Evolutionary conservation across 148 eudicot species (phyloP).

Genomic region (Dysphania ambrosioides): DNA sequence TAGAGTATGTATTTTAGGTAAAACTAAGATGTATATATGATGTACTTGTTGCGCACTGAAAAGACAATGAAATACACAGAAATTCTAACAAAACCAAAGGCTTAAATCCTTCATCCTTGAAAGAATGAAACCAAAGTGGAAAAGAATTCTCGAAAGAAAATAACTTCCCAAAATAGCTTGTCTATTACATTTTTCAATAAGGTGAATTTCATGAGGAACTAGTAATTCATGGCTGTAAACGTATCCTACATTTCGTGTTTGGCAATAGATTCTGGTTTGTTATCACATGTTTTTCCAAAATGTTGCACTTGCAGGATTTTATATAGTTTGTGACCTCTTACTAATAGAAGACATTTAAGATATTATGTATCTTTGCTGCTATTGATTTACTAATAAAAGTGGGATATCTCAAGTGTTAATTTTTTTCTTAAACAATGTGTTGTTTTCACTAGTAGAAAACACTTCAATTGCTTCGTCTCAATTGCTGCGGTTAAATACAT

Average conservation of each 20-base stretch:
- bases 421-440: background rate
- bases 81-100: too few species aligned
- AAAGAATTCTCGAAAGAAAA: background rate
- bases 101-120: too few species aligned
- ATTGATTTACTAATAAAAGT: background rate
- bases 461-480: too few species aligned
- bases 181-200: background rate
- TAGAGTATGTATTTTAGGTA: too few species aligned
- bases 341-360: background rate
- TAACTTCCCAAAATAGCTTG: background rate
- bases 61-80: too few species aligned
- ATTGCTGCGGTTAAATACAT: too few species aligned
- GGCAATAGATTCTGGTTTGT: background rate
- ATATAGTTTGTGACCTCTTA: background rate
- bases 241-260: background rate
- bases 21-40: too few species aligned
- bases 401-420: background rate
- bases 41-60: too few species aligned
- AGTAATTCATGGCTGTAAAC: background rate
- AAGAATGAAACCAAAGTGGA: background rate
- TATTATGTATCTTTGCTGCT: background rate
- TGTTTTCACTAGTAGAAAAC: too few species aligned
- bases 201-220: background rate
- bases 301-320: background rate
- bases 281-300: background rate